Evolutionary conservation across 1,284 basidiomycete species (phyloP).

Genomic region (Cryptococcus floricola): DNA sequence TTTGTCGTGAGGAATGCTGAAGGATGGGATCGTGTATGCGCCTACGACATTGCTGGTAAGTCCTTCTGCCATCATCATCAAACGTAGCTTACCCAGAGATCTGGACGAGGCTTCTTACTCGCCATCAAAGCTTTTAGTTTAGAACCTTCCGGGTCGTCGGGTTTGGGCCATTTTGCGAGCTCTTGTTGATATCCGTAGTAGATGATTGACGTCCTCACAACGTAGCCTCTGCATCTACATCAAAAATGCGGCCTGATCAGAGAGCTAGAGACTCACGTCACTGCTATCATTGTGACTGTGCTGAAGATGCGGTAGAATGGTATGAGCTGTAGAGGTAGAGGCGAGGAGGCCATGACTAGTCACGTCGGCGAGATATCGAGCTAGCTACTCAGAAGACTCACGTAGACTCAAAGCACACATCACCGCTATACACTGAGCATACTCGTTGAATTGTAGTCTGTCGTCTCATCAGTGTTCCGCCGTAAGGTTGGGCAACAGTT

Average conservation of each 20-base stretch:
- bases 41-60: conserved; percentile 11
- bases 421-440: conserved; percentile 30
- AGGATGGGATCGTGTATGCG: conserved; percentile 35
- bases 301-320: conserved; percentile 35
- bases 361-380: not conserved
- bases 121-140: conserved; percentile 13
- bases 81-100: conserved; percentile 23
- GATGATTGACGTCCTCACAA: conserved; percentile 25
- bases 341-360: conserved; percentile 21
- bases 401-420: conserved; percentile 32
- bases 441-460: conserved; percentile 34
- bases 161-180: conserved; percentile 19
- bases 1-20: conserved; percentile 37
- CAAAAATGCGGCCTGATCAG: not conserved
- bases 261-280: conserved; percentile 19
- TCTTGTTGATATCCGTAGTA: conserved; percentile 36
- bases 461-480: not conserved
- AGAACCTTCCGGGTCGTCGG: conserved; percentile 6
- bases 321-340: conserved; percentile 23
- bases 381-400: conserved; percentile 6
- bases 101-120: conserved; percentile 17
- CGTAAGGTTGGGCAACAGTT: not conserved
- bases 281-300: conserved; percentile 27
- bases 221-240: conserved; percentile 18
- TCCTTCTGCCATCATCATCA: not conserved